These are phyloP conservation scores for Penicillium sp. DNA, from an alignment of 2,329 filamentous ascomycete genomes.

Conservation along the genomic window DNA sequence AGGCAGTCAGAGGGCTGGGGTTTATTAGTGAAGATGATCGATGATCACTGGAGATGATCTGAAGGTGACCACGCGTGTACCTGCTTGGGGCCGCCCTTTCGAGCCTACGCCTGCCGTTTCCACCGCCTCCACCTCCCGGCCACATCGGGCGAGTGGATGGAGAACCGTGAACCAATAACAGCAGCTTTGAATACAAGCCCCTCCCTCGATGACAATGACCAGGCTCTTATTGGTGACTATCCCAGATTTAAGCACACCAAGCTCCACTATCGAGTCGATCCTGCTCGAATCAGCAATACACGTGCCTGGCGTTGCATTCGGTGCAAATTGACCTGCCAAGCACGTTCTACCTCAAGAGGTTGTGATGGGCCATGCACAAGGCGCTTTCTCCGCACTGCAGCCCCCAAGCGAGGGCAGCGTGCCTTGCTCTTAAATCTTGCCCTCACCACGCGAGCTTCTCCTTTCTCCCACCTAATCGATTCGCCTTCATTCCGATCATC, in stretches of 20 bases:
- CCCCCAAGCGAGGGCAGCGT: conserved; percentile 12
- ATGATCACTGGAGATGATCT: no score
- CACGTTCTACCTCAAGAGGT: conserved; percentile 28
- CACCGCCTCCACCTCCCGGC: no score
- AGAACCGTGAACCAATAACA: background rate
- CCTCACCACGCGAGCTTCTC: background rate
- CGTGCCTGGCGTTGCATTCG: conserved; percentile 21
- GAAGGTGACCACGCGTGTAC: conserved; percentile 7
- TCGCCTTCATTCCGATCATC: conserved; percentile 9
- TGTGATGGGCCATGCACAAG: conserved; percentile 11
- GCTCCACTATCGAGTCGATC: conserved; percentile 3
- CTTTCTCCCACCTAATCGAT: background rate
- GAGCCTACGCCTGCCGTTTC: conserved; percentile 3
- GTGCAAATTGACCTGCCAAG: conserved; percentile 17
- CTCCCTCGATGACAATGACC: background rate
- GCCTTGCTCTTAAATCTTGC: conserved; percentile 13
- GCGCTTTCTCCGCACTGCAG: conserved; percentile 17
- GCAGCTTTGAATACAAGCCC: background rate
- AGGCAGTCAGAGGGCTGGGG: no score
- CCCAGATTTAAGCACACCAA: conserved; percentile 19
- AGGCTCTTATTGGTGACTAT: conserved; percentile 6
- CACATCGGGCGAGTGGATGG: no score
- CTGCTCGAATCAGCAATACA: conserved; percentile 27
- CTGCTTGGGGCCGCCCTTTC: background rate
- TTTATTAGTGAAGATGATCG: no score